phyloP scores from a whole-genome alignment of 768 basidiomycete species.

The Scleroderma bovista region DNA sequence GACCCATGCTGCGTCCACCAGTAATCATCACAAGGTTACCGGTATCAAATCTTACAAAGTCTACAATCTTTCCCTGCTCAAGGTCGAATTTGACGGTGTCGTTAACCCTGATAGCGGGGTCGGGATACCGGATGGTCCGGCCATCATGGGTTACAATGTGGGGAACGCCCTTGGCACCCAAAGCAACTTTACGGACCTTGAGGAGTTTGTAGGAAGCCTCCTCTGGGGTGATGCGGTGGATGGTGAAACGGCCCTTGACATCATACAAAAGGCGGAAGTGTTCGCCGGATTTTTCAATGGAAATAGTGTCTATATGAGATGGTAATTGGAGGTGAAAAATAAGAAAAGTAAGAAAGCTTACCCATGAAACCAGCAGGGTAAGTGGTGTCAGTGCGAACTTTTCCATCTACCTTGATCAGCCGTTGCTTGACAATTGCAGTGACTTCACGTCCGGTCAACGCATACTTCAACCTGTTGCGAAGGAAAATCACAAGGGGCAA shows the following conservation, averaged over 20 bases:
- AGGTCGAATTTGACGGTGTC: constrained; percentile 98
- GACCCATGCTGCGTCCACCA: constrained; percentile 99
- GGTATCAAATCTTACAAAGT: constrained; percentile 93
- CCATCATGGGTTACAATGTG: constrained; percentile 99
- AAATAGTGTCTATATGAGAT: constrained; percentile 73
- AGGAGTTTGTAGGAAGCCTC: constrained; percentile 96
- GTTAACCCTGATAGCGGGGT: constrained; percentile 91
- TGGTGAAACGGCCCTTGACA: constrained; percentile 99
- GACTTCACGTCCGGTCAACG: constrained; percentile 94
- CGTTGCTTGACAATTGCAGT: constrained; percentile 93
- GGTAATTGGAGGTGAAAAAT: background rate
- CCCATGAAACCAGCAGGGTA: constrained; percentile 98
- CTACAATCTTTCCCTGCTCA: constrained; percentile 87
- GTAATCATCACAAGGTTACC: constrained; percentile 98
- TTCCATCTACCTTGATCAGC: constrained; percentile 96
- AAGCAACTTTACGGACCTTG: constrained; percentile 87
- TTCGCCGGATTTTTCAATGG: constrained; percentile 97
- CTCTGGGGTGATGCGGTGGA: constrained; percentile 98
- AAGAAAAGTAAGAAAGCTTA: constrained; percentile 31
- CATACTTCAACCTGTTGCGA: constrained; percentile 99
- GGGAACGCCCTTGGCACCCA: constrained; percentile 92
- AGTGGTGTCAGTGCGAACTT: constrained; percentile 96
- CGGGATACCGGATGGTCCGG: constrained; percentile 99
- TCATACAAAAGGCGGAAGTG: constrained; percentile 99
- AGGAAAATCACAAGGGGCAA: constrained; percentile 97